Percentiles rank a stretch among this genome's conserved stretches.
Evolutionary conservation across 2,329 filamentous ascomycete genomes (phyloP).

Genomic region (Acarospora socialis): DNA sequence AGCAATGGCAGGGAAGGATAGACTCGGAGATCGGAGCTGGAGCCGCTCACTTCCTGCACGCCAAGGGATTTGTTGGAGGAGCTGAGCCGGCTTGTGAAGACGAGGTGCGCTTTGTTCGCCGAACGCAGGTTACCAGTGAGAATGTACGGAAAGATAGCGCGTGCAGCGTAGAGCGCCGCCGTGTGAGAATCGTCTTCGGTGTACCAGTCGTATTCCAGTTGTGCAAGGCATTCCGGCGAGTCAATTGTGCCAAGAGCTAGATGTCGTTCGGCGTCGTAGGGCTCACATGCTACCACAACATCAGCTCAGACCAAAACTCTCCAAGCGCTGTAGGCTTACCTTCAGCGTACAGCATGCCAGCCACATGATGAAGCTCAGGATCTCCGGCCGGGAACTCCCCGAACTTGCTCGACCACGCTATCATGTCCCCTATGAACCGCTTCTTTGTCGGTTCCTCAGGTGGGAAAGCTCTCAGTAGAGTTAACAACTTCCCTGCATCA

Average conservation of each 20-base stretch:
- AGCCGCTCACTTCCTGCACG: constrained; percentile 67
- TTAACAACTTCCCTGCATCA: constrained; percentile 47
- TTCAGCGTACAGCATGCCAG: constrained; percentile 76
- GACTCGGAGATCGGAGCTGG: constrained; percentile 58
- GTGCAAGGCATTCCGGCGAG: constrained; percentile 64
- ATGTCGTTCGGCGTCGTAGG: constrained; percentile 87
- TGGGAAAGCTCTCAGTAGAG: constrained; percentile 66
- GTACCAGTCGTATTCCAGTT: constrained; percentile 91
- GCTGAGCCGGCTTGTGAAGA: constrained; percentile 56
- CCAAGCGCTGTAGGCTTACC: constrained; percentile 25
- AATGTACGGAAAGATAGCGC: constrained; percentile 81
- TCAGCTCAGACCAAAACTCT: background rate
- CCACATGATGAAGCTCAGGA: constrained; percentile 85
- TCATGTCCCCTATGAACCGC: constrained; percentile 76
- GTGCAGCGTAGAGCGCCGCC: constrained; percentile 71
- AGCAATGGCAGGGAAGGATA: constrained; percentile 87
- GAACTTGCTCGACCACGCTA: constrained; percentile 73
- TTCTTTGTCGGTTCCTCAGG: constrained; percentile 78
- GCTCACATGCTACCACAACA: constrained; percentile 35
- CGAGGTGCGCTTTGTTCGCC: constrained; percentile 66
- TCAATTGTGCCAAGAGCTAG: constrained; percentile 78
- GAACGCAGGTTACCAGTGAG: constrained; percentile 80
- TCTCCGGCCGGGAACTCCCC: constrained; percentile 85
- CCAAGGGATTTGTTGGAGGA: constrained; percentile 45
- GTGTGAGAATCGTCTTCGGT: constrained; percentile 74